These are phyloP conservation scores for Eimeria necatrix DNA, from an alignment of 169 alveolate species.

Conservation along the genomic window DNA sequence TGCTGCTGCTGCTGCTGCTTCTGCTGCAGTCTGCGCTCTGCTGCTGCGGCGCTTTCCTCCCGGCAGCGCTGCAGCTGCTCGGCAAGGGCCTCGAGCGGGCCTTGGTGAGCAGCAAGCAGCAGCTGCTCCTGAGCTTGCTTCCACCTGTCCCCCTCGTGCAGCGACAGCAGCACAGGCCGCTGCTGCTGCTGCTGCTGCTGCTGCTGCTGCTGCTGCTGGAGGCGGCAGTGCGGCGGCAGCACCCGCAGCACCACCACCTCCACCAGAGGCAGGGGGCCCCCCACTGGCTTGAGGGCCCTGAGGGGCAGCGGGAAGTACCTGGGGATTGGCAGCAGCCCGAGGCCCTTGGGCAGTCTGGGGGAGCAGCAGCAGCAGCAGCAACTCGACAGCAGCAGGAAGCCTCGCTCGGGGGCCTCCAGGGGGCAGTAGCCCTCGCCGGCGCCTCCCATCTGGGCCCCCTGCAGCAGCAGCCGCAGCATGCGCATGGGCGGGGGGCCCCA, in stretches of 20 bases:
- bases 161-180: slow-evolving; percentile 14
- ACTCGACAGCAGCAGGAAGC: slow-evolving; percentile 5
- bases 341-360: not conserved
- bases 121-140: not conserved
- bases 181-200: slow-evolving; percentile 58
- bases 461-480: slow-evolving; percentile 6
- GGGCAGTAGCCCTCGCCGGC: not conserved
- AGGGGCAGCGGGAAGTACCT: not conserved
- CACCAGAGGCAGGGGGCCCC: not conserved
- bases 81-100: not conserved
- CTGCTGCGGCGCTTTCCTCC: slow-evolving; percentile 1
- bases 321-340: not conserved
- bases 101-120: not conserved
- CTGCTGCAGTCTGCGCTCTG: not conserved
- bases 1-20: slow-evolving; percentile 29
- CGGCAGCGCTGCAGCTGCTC: slow-evolving; percentile 55
- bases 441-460: slow-evolving; percentile 6
- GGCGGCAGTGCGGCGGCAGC: slow-evolving; percentile 52
- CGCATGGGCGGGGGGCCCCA: slow-evolving; percentile 30
- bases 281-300: not conserved
- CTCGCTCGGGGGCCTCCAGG: not conserved
- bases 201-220: slow-evolving; percentile 24
- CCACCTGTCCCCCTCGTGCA: slow-evolving; percentile 2
- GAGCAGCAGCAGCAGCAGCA: slow-evolving; percentile 26
- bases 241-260: slow-evolving; percentile 29